Evolutionary conservation across 495 filamentous ascomycete species (phyloP).

Genomic region (Penicillium steckii): DNA sequence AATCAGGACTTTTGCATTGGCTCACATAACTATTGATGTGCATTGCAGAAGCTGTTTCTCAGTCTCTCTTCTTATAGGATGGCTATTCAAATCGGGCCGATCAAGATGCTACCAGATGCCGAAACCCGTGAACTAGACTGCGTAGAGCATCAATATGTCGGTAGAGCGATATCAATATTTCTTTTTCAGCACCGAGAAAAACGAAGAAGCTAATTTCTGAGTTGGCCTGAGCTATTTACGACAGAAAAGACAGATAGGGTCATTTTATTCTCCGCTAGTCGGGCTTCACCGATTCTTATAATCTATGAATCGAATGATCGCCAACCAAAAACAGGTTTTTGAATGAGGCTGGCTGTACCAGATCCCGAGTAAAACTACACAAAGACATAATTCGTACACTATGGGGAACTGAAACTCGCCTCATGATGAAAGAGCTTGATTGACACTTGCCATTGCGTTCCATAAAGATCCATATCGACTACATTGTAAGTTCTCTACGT

Average conservation of each 20-base stretch:
- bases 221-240: no score
- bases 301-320: background rate
- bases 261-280: no score
- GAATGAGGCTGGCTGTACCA: background rate
- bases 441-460: no score
- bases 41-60: background rate
- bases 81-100: background rate
- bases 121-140: background rate
- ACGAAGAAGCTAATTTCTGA: no score
- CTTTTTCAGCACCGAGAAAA: no score
- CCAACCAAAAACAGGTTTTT: background rate
- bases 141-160: background rate
- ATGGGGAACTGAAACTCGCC: no score
- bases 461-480: no score
- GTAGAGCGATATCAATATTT: background rate
- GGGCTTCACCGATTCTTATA: background rate
- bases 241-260: no score
- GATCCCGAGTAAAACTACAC: background rate
- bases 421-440: no score
- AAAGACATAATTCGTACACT: no score
- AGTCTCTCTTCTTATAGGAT: background rate
- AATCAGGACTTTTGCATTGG: constrained; percentile 4
- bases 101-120: background rate
- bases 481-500: no score
- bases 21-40: constrained; percentile 10